Evolutionary conservation across 495 filamentous ascomycete genomes (phyloP), one percentile per base, ranked within the genome.

Genomic region (Aspergillus indologenus): DNA sequence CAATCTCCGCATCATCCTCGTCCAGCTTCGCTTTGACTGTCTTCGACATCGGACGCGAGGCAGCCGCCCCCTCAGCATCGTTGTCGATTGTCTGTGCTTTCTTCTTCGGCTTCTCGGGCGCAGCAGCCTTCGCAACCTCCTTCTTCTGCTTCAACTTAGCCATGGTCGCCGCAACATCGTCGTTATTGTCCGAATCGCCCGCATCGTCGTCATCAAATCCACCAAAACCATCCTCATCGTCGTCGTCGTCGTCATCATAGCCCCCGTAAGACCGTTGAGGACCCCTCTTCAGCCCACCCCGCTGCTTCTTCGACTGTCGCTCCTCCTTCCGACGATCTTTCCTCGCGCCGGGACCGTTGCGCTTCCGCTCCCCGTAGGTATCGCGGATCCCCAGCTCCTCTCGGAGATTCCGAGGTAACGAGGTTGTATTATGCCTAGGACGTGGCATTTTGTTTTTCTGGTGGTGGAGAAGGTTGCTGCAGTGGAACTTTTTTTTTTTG

Each of bases 1-100:
- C 86, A 65, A 98, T 97, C 60, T 96, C 90, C 3, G 83, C 86
- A 64, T 97, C 90, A 56, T 98, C 94, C 57, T 79, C 60, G 5
- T 70, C 75, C 0, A 98, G 73, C 60, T 83, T 87, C 6, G 85
- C 81, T 68, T 83, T 85, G 1, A 88, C 77, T 0, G 75, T 76
- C 55, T 79, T 83, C 7, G 90, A 82, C 12, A 87, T 52, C 50
- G 75, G 72, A 2, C 69, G 65, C 22, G 68, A 57, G 34, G 64
- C 52, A 15, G 64, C 60, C 8, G 66, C 65, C 1, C 65, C 47
- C 5, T 60, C 63, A 5, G 58, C 54, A 18, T 61, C 56, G 31
- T 55, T 45, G 45, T 60, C 64, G 55, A 42, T 53, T 53, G 57
- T 59, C 58, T 50, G 26, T 4, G 44, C 53, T n/a, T 65, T 45